Percentiles rank a stretch among this genome's conserved stretches.
phyloP scores from a whole-genome alignment of 164 flowering plant species.

The Chloranthus sessilifolius region DNA sequence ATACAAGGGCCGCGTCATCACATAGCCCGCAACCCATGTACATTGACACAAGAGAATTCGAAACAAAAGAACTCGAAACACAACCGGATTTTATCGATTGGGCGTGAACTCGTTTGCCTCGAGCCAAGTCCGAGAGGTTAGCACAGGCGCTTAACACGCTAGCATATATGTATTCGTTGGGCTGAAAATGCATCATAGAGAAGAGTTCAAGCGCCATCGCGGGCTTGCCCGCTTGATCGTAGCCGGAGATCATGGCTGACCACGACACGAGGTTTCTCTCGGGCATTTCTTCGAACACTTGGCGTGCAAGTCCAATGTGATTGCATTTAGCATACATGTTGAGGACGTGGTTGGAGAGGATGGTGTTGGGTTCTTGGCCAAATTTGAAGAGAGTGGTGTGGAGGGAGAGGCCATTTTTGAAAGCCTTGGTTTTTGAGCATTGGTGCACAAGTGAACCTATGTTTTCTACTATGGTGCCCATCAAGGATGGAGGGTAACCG shows the following conservation, averaged over 20 bases:
- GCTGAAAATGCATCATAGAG: constrained; percentile 28
- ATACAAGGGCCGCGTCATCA: constrained; percentile 39
- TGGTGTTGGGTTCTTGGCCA: constrained; percentile 27
- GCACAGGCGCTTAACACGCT: constrained; percentile 61
- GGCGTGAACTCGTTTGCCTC: constrained; percentile 60
- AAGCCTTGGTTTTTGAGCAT: constrained; percentile 38
- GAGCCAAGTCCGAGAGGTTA: constrained; percentile 16
- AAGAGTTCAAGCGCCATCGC: constrained; percentile 36
- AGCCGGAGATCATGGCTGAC: constrained; percentile 76
- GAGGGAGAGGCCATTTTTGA: constrained; percentile 37
- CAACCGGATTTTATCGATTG: constrained; percentile 39
- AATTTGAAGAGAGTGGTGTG: constrained; percentile 49
- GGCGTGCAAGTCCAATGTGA: constrained; percentile 26
- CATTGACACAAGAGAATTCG: constrained; percentile 65
- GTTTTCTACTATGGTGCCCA: too few relatives aligned
- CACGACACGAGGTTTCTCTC: constrained; percentile 63
- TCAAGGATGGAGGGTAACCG: too few relatives aligned
- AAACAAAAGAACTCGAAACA: constrained; percentile 38
- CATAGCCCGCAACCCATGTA: constrained; percentile 48
- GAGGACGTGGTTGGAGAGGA: constrained; percentile 52
- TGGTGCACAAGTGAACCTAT: constrained; percentile 40
- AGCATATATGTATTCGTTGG: constrained; percentile 56
- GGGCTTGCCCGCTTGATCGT: constrained; percentile 43
- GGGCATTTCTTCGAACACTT: constrained; percentile 58
- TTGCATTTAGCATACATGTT: constrained; percentile 71